phyloP scores from a whole-genome alignment of 1,284 basidiomycete genomes.

The Tetrapyrgos nigripes region DNA sequence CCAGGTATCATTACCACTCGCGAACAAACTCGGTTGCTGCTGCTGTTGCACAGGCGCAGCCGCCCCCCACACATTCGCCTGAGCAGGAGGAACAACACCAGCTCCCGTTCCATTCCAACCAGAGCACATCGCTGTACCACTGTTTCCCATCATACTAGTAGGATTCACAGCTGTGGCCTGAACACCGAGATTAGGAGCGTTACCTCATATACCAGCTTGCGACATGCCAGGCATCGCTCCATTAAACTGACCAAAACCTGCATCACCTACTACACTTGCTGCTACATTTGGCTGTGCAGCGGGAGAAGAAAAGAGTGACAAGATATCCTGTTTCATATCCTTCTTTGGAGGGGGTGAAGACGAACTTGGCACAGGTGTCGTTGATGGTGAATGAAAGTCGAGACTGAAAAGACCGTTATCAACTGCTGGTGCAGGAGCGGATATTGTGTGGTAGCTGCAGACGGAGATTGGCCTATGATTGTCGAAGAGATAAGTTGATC shows the following conservation, averaged over 20 bases:
- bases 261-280: conserved; percentile 25
- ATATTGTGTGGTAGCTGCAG: conserved; percentile 25
- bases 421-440: conserved; percentile 23
- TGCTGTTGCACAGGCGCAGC: too few species aligned
- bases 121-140: conserved; percentile 63
- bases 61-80: conserved; percentile 29
- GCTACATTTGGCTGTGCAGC: conserved; percentile 37
- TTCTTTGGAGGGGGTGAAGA: conserved; percentile 54
- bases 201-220: conserved; percentile 32
- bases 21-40: conserved; percentile 28
- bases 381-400: conserved; percentile 75
- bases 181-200: conserved; percentile 11
- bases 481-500: conserved; percentile 57
- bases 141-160: conserved; percentile 63
- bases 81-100: conserved; percentile 33
- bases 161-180: conserved; percentile 1
- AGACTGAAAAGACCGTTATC: conserved; percentile 84
- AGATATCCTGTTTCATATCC: conserved; percentile 86
- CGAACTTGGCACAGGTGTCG: conserved; percentile 36
- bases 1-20: conserved; percentile 66
- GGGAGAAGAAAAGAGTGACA: conserved; percentile 80
- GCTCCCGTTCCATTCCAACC: conserved; percentile 56
- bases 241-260: conserved; percentile 37
- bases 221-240: conserved; percentile 4
- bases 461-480: conserved; percentile 24